Base-by-base conservation (phyloP, 257 asterid species). In the Pogostemon cablin region DNA sequence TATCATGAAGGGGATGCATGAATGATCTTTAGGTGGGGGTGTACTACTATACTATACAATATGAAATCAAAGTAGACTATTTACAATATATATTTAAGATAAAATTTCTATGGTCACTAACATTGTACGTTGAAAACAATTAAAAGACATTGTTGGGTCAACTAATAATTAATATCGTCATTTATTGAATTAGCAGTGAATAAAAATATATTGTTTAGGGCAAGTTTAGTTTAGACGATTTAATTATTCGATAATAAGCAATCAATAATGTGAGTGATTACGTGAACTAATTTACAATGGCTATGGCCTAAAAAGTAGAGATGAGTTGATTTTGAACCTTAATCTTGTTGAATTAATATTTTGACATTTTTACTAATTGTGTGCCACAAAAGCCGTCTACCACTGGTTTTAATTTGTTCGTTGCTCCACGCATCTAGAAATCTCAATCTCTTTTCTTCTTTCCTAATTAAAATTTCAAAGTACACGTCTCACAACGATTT, bases 291-390 rank as follows among this genome's bases (percentile, higher is more conserved):
- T 62, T 62, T 35, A 3, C 6, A 25, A 25, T 25, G 32, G 1
- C 3, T 71, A 49, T 38, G 12, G 38, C 17, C 10, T 2, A 5
- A 37, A 60, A 49, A 43, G 66, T 17, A 50, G 15, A 56, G 56
- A 68, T 39, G 17, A 62, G 67, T 42, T 10, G 75, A 62, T 62
- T 68, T 20, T 42, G 4, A 52, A 67, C 71, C 75, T 6, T 62
- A 61, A 62, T 53, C 35, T 68, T 35, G 53, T 42, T 67, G 62
- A 40, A 61, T 35, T 60, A 6, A 12, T 49, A 39, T 61, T 75
- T 75, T 68, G 75, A 62, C 61, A 34, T 52, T 61, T 57, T 38
- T 37, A 48, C 7, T 25, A 25, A 25, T 25, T 61, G 65, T 50
- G 50, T 42, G 52, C 64, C 56, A 48, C 56, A 63, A 17, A 47